Evolutionary conservation across 345 rosid genomes (phyloP).

Genomic region (Balakata baccata): DNA sequence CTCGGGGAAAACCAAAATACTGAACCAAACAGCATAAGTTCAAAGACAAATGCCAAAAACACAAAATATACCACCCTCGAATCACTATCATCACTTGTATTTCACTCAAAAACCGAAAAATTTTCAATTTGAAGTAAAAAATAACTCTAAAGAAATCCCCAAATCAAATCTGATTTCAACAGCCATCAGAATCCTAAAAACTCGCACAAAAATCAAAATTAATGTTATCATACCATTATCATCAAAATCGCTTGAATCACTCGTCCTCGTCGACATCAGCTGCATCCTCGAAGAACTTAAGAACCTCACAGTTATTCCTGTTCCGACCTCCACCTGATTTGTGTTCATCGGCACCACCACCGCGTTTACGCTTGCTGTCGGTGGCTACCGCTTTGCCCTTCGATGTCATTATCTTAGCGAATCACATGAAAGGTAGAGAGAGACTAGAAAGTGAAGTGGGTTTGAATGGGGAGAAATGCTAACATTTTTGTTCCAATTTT

Average conservation of each 20-base stretch:
- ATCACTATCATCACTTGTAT: background rate
- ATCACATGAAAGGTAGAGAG: background rate
- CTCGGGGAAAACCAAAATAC: background rate
- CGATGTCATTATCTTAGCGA: constrained; percentile 10
- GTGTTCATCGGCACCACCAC: constrained; percentile 8
- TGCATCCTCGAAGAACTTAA: constrained; percentile 32
- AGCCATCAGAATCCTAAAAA: constrained; percentile 7
- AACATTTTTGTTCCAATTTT: too few relatives aligned
- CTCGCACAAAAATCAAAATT: background rate
- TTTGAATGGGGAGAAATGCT: background rate
- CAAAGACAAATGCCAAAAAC: background rate
- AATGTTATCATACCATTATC: background rate
- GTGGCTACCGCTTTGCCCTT: constrained; percentile 26
- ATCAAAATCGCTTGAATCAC: constrained; percentile 14
- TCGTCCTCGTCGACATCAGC: constrained; percentile 19
- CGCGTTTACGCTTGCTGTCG: constrained; percentile 19
- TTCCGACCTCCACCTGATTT: constrained; percentile 13
- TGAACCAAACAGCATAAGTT: background rate
- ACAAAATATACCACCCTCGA: background rate
- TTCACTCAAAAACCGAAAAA: constrained; percentile 7
- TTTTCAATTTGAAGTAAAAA: background rate
- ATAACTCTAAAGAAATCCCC: background rate
- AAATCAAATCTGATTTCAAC: background rate
- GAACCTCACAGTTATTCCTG: constrained; percentile 27
- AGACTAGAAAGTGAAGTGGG: background rate